A percentile compares a stretch with the other conserved stretches of the same genome.
Conservation (phyloP, 768 basidiomycete genomes). For the Calocera viscosa region DNA sequence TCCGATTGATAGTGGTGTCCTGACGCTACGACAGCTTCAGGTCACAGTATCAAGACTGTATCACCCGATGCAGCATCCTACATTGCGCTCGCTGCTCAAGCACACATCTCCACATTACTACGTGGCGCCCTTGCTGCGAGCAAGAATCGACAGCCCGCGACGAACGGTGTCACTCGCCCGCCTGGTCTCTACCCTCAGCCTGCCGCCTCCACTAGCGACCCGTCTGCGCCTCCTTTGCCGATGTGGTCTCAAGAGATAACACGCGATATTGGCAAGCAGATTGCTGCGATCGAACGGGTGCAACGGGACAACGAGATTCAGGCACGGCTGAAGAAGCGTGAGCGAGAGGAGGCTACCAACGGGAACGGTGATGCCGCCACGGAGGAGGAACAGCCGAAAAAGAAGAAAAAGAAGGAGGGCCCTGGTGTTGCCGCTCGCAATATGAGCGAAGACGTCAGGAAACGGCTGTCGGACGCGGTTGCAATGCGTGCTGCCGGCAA, state of each 20-base stretch:
- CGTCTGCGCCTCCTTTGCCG: conserved; percentile 30
- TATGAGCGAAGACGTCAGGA: conserved; percentile 82
- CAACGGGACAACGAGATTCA: conserved; percentile 77
- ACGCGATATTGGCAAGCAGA: conserved; percentile 68
- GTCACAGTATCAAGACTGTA: conserved; percentile 55
- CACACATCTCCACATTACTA: conserved; percentile 37
- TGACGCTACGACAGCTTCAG: conserved; percentile 29
- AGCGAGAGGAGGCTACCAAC: conserved; percentile 46
- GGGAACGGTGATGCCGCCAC: conserved; percentile 36
- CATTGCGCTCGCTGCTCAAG: conserved; percentile 63
- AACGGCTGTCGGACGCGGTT: conserved; percentile 83
- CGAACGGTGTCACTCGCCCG: conserved; percentile 56
- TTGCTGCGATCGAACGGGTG: conserved; percentile 57
- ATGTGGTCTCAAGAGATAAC: conserved; percentile 75
- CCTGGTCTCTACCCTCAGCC: conserved; percentile 44
- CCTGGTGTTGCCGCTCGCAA: conserved; percentile 75
- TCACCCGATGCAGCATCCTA: conserved; percentile 66
- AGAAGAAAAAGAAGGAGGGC: conserved; percentile 68
- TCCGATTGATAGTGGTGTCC: not conserved
- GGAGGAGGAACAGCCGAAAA: conserved; percentile 44
- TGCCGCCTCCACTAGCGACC: not conserved
- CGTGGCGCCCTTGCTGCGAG: conserved; percentile 15
- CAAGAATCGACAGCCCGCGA: conserved; percentile 33
- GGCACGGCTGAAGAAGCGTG: conserved; percentile 63
- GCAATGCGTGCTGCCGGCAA: conserved; percentile 77